Evolutionary conservation across 2,329 filamentous ascomycete genomes (phyloP).

Genomic region (Colletotrichum sp.): DNA sequence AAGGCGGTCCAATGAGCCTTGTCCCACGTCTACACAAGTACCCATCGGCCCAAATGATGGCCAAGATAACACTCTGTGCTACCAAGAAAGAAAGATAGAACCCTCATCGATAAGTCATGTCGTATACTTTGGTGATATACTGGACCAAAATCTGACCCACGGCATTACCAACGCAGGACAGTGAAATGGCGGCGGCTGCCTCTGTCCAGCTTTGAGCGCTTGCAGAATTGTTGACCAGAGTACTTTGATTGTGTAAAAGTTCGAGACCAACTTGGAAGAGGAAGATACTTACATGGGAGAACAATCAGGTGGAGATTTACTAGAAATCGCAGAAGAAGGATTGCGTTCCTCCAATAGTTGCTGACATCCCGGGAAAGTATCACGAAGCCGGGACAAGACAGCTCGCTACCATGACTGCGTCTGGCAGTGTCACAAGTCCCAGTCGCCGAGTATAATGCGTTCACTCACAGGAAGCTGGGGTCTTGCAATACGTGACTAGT

Average conservation of each 20-base stretch:
- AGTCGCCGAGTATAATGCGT: accelerated
- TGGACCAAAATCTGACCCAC: neutral
- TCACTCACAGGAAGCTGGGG: neutral
- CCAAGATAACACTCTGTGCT: neutral
- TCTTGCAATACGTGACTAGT: neutral
- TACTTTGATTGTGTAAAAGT: neutral
- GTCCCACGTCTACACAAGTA: neutral
- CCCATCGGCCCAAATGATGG: neutral
- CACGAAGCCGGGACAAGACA: neutral
- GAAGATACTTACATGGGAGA: neutral
- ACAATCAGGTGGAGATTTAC: neutral
- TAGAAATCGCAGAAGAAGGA: neutral
- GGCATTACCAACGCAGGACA: neutral
- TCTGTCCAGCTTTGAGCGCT: neutral
- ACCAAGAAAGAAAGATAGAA: neutral
- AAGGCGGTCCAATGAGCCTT: neutral
- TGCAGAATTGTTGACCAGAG: neutral
- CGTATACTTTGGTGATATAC: neutral
- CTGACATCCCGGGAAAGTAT: neutral
- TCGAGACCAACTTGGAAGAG: neutral
- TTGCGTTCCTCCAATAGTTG: neutral
- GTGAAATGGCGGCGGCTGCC: neutral
- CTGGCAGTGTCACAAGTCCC: neutral
- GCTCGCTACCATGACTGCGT: neutral
- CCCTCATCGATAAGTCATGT: neutral